These are phyloP conservation scores for Novakomyces olei DNA, from an alignment of 805 yeast genomes.

Conservation along the genomic window DNA sequence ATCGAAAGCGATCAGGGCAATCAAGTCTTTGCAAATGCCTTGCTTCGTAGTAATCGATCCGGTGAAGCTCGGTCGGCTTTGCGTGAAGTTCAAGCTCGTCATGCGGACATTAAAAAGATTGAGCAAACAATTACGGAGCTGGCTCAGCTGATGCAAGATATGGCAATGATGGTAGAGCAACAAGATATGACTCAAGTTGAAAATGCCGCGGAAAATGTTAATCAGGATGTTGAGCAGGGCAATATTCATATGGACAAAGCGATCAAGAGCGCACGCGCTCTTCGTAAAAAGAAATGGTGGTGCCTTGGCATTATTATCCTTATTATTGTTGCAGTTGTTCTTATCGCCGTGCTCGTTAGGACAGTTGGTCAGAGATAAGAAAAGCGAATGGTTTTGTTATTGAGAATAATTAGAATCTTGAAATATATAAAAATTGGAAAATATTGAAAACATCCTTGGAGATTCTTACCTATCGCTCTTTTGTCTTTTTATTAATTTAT, in stretches of 20 bases:
- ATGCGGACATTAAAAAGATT: constrained; percentile 79
- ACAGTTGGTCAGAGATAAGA: too few species aligned
- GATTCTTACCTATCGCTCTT: too few species aligned
- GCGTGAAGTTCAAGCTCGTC: constrained; percentile 89
- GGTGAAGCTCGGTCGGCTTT: constrained; percentile 91
- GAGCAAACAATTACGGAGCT: constrained; percentile 91
- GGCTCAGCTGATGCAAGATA: constrained; percentile 81
- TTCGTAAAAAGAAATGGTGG: constrained; percentile 80
- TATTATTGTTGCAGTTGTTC: constrained; percentile 36
- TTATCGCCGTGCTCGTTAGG: constrained; percentile 13
- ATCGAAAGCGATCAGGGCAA: constrained; percentile 62
- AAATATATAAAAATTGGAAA: too few species aligned
- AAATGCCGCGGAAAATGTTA: constrained; percentile 61
- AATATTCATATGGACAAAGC: constrained; percentile 87
- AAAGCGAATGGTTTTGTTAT: too few species aligned
- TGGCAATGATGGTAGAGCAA: constrained; percentile 89
- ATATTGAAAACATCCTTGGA: too few species aligned
- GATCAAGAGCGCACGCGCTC: constrained; percentile 64
- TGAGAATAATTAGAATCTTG: too few species aligned
- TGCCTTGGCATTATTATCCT: constrained; percentile 36
- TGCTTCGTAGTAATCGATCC: constrained; percentile 63
- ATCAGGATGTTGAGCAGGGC: constrained; percentile 79
- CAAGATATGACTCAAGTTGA: constrained; percentile 80
- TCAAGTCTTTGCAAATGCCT: constrained; percentile 86
- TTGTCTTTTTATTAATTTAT: too few species aligned